Base-by-base conservation (phyloP, 2,329 filamentous ascomycete genomes). In the Colletotrichum sp. region DNA sequence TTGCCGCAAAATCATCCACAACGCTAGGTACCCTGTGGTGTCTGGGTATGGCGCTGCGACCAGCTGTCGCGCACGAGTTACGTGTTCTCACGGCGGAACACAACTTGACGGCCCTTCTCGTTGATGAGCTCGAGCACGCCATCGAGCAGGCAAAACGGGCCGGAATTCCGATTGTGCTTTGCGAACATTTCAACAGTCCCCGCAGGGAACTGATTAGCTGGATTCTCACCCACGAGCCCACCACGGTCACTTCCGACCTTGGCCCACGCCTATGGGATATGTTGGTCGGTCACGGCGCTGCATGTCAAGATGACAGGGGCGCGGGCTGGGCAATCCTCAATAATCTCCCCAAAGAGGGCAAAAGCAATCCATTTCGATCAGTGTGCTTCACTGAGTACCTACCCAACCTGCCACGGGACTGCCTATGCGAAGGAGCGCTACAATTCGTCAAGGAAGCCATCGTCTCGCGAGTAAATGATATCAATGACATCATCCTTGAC, bases 21-120 rank as follows among this genome's bases (percentile, higher is more conserved):
- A 92, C 93, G 1, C 89, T 94, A 8, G 95, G 95, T 2, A 97
- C 95, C 79, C 89, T 96, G 24, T 93, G 92, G 81, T 93, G 92
- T 18, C 85, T 95, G 63, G 85, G 82, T 67, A 84, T 88, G 62
- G 81, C 91, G 21, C 85, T 90, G n/a, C 85, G 86, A 10, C 85
- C 84, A 24, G 84, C 88, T 49, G 81, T 89, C 49, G 80, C 80
- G 5, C 85, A 84, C 9, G 92, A 94, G 75, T 83, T 95, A 26
- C 87, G 87, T 32, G 83, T 85, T n/a, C 84, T 95, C 66, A 89
- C 91, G 10, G 84, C 88, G 8, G 88, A 93, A n/a, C 90, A 93
- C 80, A 88, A 92, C 76, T 83, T 95, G 64, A 90, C 92, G 2
- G 85, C 85, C 68, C 85, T 95, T 6, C 83, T 95, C 15, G 86